Evolutionary conservation across 441 rosid genomes (phyloP).

Genomic region (Eutrema salsugineum): DNA sequence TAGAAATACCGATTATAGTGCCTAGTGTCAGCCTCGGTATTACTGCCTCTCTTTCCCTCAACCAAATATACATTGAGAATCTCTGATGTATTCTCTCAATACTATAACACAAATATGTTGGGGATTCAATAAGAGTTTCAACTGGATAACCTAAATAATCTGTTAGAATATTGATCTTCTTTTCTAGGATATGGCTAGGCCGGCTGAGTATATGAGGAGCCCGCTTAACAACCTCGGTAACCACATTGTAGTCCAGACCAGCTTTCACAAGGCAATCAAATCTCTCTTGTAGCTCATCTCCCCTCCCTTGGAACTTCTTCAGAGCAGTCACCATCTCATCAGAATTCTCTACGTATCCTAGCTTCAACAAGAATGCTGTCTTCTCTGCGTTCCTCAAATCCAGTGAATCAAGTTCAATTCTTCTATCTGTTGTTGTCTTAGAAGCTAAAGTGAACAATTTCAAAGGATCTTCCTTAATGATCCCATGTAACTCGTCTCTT

Average conservation of each 20-base stretch:
- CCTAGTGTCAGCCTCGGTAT: constrained; percentile 48
- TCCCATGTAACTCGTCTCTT: constrained; percentile 38
- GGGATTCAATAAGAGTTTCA: constrained; percentile 41
- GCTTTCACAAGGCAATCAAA: constrained; percentile 61
- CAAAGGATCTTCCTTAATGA: constrained; percentile 48
- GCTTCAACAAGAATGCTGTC: constrained; percentile 47
- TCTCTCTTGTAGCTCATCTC: constrained; percentile 74
- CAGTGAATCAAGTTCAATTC: neutral
- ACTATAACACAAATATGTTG: constrained; percentile 62
- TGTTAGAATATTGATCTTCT: constrained; percentile 52
- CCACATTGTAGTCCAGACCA: constrained; percentile 52
- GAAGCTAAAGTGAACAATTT: constrained; percentile 52
- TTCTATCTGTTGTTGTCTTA: constrained; percentile 28
- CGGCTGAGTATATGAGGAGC: constrained; percentile 65
- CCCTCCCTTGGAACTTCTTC: constrained; percentile 65
- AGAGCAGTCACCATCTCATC: constrained; percentile 65
- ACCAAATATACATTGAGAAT: constrained; percentile 63
- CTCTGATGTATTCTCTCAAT: constrained; percentile 53
- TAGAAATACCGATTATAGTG: constrained; percentile 61
- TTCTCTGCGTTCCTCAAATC: constrained; percentile 42
- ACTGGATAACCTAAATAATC: constrained; percentile 48
- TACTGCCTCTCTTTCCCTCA: constrained; percentile 47
- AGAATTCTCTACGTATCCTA: constrained; percentile 68
- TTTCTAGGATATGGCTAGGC: constrained; percentile 49
- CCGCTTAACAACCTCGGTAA: constrained; percentile 42